phyloP scores from a whole-genome alignment of 2,329 filamentous ascomycete genomes.

The Colletotrichum sp. region DNA sequence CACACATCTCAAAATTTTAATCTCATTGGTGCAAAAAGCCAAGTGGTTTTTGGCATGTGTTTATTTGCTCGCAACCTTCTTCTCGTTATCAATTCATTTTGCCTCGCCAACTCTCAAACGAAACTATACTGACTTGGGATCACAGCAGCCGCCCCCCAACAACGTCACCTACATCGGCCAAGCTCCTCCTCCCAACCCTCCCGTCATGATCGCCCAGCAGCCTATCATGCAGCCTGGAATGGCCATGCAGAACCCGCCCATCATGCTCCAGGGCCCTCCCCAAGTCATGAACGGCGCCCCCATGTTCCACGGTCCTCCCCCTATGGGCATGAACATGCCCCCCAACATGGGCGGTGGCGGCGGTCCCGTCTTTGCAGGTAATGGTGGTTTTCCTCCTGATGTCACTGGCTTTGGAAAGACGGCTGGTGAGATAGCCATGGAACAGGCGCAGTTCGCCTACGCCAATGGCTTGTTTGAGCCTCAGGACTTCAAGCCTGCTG shows the following conservation, averaged over 20 bases:
- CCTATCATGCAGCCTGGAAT: slow-evolving; percentile 30
- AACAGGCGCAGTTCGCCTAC: slow-evolving; percentile 54
- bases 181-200: slow-evolving; percentile 25
- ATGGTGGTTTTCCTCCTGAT: slow-evolving; percentile 47
- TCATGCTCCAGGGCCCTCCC: slow-evolving; percentile 36
- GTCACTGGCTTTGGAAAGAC: slow-evolving; percentile 59
- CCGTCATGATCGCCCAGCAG: slow-evolving; percentile 38
- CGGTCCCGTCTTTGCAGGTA: slow-evolving; percentile 37
- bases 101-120: background rate
- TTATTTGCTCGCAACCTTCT: background rate
- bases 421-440: slow-evolving; percentile 48
- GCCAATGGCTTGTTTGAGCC: slow-evolving; percentile 57
- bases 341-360: background rate
- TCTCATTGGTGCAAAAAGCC: background rate
- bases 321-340: slow-evolving; percentile 13
- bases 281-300: slow-evolving; percentile 2
- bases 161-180: slow-evolving; percentile 31
- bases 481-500: slow-evolving; percentile 68
- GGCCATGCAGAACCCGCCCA: background rate
- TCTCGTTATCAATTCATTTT: background rate
- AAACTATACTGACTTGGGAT: slow-evolving; percentile 19
- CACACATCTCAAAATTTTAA: background rate
- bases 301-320: slow-evolving; percentile 1
- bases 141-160: slow-evolving; percentile 32
- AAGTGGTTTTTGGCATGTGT: background rate